Conservation (phyloP, 805 yeast species). For the Metschnikowia continentalis region DNA sequence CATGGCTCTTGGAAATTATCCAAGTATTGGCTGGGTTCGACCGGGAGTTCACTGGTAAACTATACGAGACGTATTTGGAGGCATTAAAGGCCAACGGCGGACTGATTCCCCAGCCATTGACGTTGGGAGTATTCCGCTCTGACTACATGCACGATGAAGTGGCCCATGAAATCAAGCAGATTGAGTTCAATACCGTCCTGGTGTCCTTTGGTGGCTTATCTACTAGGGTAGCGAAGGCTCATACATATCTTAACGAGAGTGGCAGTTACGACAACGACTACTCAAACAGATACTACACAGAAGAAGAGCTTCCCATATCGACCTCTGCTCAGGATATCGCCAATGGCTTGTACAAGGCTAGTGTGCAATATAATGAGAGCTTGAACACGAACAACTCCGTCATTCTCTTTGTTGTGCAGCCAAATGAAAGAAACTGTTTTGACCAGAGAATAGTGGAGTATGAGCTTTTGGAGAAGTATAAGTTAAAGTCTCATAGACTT, state of each 20-base stretch:
- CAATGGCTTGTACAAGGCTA: constrained; percentile 65
- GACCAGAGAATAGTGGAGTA: constrained; percentile 88
- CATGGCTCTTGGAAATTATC: constrained; percentile 62
- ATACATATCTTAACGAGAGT: constrained; percentile 54
- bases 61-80: constrained; percentile 55
- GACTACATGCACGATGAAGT: constrained; percentile 69
- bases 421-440: constrained; percentile 80
- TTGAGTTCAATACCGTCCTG: constrained; percentile 93
- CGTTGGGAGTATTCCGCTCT: constrained; percentile 83
- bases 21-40: constrained; percentile 56
- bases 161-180: constrained; percentile 67
- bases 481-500: constrained; percentile 60
- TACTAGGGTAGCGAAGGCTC: constrained; percentile 72
- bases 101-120: constrained; percentile 54
- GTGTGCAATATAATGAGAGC: constrained; percentile 45
- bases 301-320: constrained; percentile 59
- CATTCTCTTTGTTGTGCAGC: constrained; percentile 77
- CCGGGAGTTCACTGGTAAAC: constrained; percentile 74
- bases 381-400: constrained; percentile 35
- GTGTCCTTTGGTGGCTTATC: constrained; percentile 94
- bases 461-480: constrained; percentile 51
- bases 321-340: constrained; percentile 62
- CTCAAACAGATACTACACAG: constrained; percentile 40
- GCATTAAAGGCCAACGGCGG: constrained; percentile 44
- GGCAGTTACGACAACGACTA: constrained; percentile 52